Conservation (phyloP, 257 asterid species). For the Paulownia fortunei region DNA sequence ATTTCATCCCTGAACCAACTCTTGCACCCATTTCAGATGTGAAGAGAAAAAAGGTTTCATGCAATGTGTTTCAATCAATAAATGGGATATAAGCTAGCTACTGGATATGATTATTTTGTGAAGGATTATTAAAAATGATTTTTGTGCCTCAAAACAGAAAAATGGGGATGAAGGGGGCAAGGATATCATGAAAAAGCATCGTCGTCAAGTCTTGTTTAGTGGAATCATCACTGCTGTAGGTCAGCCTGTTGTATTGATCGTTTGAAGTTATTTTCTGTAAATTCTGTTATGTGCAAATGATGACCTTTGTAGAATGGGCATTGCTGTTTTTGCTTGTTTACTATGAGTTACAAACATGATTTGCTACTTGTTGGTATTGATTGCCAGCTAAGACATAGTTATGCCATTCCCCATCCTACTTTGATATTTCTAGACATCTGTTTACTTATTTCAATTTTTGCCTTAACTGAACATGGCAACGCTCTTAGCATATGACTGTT, state of each 20-base stretch:
- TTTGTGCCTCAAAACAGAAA: constrained; percentile 52
- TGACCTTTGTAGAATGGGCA: constrained; percentile 11
- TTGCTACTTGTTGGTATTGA: not conserved
- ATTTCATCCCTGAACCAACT: constrained; percentile 90
- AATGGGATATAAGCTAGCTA: constrained; percentile 10
- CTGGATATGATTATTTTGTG: not conserved
- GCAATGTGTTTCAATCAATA: constrained; percentile 19
- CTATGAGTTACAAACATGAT: not conserved
- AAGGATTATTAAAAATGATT: constrained; percentile 16
- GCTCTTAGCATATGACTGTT: not conserved
- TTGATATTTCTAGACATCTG: not conserved
- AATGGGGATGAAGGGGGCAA: constrained; percentile 61
- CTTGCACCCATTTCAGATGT: constrained; percentile 60
- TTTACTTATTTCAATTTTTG: not conserved
- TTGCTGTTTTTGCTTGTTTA: not conserved
- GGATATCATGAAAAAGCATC: constrained; percentile 78
- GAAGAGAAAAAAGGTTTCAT: constrained; percentile 65
- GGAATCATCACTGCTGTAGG: constrained; percentile 88
- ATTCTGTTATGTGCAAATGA: not conserved
- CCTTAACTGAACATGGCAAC: not conserved
- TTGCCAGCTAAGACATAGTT: not conserved
- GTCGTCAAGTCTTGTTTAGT: constrained; percentile 82
- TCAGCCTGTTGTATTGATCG: constrained; percentile 37
- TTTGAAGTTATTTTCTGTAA: too few species aligned
- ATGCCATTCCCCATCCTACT: not conserved